Percentiles rank a stretch among this genome's conserved stretches.
Conservation (phyloP, 768 basidiomycete species). For the Cytidiella melzeri region DNA sequence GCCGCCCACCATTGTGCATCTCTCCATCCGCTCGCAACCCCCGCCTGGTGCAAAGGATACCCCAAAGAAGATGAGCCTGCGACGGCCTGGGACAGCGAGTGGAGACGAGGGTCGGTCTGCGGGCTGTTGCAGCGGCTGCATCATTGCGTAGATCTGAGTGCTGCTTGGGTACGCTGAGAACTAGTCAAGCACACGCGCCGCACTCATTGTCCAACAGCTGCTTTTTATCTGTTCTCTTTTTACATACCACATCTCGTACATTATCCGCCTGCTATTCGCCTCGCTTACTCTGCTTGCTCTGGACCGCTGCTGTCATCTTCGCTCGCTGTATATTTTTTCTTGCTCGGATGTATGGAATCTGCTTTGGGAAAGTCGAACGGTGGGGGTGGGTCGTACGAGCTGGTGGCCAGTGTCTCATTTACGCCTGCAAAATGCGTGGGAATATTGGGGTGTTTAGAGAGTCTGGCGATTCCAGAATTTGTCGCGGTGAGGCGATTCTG, state of each 20-base stretch:
- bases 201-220: too few species aligned
- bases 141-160: slow-evolving; percentile 33
- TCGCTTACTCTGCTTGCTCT: slow-evolving; percentile 7
- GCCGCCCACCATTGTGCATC: slow-evolving; percentile 65
- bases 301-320: slow-evolving; percentile 7
- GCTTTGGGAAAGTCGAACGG: too few species aligned
- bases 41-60: slow-evolving; percentile 43
- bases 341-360: not conserved
- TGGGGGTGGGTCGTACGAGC: not conserved
- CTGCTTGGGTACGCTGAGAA: too few species aligned
- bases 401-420: not conserved
- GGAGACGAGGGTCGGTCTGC: slow-evolving; percentile 18
- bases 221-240: too few species aligned
- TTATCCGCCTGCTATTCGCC: not conserved
- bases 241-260: too few species aligned
- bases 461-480: slow-evolving; percentile 20
- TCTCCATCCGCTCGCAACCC: slow-evolving; percentile 60
- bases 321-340: slow-evolving; percentile 6
- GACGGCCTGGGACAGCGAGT: slow-evolving; percentile 21
- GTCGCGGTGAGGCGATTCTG: slow-evolving; percentile 21
- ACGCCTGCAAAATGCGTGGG: slow-evolving; percentile 7
- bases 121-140: slow-evolving; percentile 35
- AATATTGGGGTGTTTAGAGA: slow-evolving; percentile 11
- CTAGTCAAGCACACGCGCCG: too few species aligned
- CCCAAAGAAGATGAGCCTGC: slow-evolving; percentile 49